Base-by-base conservation (phyloP, 2,329 filamentous ascomycete species). In the Sphaerulina musiva region DNA sequence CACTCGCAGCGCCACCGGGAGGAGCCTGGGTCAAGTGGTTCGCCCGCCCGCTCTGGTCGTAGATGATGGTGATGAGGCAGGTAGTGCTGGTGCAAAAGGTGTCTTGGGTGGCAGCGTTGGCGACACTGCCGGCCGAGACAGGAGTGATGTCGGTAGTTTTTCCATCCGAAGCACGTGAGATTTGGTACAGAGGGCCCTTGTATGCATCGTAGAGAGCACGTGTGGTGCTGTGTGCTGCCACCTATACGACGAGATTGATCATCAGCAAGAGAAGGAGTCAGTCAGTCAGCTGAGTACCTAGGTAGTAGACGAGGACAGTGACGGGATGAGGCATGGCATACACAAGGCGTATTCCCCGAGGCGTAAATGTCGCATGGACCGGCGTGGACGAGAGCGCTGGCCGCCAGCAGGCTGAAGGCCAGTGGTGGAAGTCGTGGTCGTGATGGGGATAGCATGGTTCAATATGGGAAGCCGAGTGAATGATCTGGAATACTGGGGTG, bases 191-290 rank as follows among this genome's bases (percentile, higher is more conserved):
- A 0, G 78, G 48, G 3, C 79, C 78, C 6, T 49, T 72, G 69
- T 71, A 85, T 48, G 72, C 62, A 60, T 68, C 75, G 68, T 84
- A 85, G 6, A 85, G 67, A 12, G 81, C 80, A 3, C 82, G 78
- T 53, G 82, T 85, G n/a, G 81, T 84, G 65, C 79, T 79, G 64
- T 85, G 82, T 0, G 82, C 82, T 0, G 82, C 82, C 9, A 85
- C 26, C 26, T 29, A 7, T 1, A 29, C 1, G 26, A 26, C 26
- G 26, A 26, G 26, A 6, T 26, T 26, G 4, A 26, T 26, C 6
- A 26, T 4, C 26, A 26, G 26, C 4, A 26, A 6, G 6, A 29
- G 26, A 4, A 29, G 26, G 26, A 29, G 26, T 29, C 26, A 20
- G 20, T 20, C 20, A 20, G 14, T 17, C 14, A 17, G 26, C 4